Percentiles rank a stretch among this genome's conserved stretches.
phyloP scores from a whole-genome alignment of 1,139 yeast genomes.

The Hansenula sp. region DNA sequence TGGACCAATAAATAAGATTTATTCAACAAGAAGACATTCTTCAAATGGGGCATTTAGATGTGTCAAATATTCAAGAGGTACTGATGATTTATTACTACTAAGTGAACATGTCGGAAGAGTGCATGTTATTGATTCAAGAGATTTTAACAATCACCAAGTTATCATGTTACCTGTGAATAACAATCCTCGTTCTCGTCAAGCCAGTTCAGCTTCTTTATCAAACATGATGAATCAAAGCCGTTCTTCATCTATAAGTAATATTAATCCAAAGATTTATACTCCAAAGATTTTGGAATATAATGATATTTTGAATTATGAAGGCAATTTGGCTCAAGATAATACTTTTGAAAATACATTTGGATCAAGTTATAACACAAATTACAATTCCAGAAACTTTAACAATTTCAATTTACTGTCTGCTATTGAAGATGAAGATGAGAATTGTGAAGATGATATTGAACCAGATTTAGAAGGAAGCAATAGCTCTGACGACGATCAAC shows the following conservation, averaged over 20 bases:
- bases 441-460: slow-evolving; percentile 1
- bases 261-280: slow-evolving; percentile 5
- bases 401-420: slow-evolving; percentile 19
- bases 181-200: slow-evolving; percentile 4
- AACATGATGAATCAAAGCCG: not conserved
- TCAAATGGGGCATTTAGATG: slow-evolving; percentile 47
- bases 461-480: not conserved
- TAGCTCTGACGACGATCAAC: slow-evolving; percentile 8
- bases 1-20: slow-evolving; percentile 48
- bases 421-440: slow-evolving; percentile 4
- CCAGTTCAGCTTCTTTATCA: slow-evolving; percentile 7
- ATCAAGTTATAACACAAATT: slow-evolving; percentile 3
- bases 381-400: slow-evolving; percentile 16
- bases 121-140: slow-evolving; percentile 76
- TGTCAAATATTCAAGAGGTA: slow-evolving; percentile 58
- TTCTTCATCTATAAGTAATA: slow-evolving; percentile 1
- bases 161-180: slow-evolving; percentile 47
- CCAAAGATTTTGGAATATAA: slow-evolving; percentile 23
- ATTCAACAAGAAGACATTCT: slow-evolving; percentile 51
- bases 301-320: slow-evolving; percentile 20
- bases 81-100: slow-evolving; percentile 71
- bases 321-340: slow-evolving; percentile 6
- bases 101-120: slow-evolving; percentile 86
- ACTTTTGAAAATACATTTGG: not conserved
- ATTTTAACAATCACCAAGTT: slow-evolving; percentile 72